A percentile compares a stretch with the other conserved stretches of the same genome.
Evolutionary conservation across 2,329 filamentous ascomycete genomes (phyloP).

Genomic region (Chaetomiaceae sp.): DNA sequence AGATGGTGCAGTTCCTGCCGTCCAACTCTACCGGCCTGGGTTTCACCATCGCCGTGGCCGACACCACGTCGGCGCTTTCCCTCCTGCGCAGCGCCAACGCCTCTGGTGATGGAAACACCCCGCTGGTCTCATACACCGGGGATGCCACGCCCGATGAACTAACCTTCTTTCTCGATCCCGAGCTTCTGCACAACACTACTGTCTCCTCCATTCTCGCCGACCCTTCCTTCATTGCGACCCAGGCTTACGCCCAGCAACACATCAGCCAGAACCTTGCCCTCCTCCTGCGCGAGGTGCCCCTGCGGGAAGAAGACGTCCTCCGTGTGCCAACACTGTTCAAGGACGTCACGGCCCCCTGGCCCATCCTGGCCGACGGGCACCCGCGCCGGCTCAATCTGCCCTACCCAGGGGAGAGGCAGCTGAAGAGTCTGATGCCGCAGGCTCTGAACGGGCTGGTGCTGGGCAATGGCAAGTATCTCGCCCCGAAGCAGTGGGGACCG

Average conservation of each 20-base stretch:
- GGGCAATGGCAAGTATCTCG: slow-evolving; percentile 7
- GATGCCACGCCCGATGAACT: slow-evolving; percentile 3
- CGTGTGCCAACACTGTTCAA: slow-evolving; percentile 11
- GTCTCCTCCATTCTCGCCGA: slow-evolving; percentile 2
- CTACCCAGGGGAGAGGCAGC: background rate
- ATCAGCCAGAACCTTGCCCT: slow-evolving; percentile 1
- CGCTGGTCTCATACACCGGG: slow-evolving; percentile 1
- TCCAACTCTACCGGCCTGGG: background rate
- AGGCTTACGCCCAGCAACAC: slow-evolving; percentile 5
- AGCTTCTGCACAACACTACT: slow-evolving; percentile 4
- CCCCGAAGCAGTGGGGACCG: slow-evolving; percentile 11
- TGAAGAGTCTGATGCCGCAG: slow-evolving; percentile 8
- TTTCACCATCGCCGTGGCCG: slow-evolving; percentile 4
- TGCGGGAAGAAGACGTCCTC: background rate
- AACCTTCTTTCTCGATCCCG: slow-evolving; percentile 1
- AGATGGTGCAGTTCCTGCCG: slow-evolving; percentile 8
- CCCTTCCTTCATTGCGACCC: background rate
- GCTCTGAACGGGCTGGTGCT: slow-evolving; percentile 9
- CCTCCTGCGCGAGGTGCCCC: slow-evolving; percentile 4
- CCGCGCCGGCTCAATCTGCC: background rate
- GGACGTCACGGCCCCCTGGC: slow-evolving; percentile 5
- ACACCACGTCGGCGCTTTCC: background rate
- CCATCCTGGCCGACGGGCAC: background rate
- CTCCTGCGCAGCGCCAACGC: background rate
- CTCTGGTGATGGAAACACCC: slow-evolving; percentile 3